A percentile compares a stretch with the other conserved stretches of the same genome.
Evolutionary conservation across 306 rosid genomes (phyloP).

Genomic region (Inga laurina): DNA sequence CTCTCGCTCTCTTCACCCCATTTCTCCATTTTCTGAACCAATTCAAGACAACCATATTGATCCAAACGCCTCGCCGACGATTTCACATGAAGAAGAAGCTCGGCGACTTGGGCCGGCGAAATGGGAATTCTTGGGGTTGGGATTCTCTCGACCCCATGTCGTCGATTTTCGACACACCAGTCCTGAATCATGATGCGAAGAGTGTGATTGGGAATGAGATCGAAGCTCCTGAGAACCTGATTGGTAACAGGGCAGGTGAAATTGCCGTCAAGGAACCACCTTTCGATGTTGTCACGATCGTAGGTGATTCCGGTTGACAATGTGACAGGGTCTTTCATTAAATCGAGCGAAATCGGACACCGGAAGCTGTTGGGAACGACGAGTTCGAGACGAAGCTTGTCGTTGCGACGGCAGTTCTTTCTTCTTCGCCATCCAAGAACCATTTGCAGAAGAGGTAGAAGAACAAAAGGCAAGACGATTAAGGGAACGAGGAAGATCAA

Average conservation of each 20-base stretch:
- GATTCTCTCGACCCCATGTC: conserved; percentile 58
- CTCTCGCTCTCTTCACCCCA: conserved; percentile 64
- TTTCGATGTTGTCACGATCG: conserved; percentile 68
- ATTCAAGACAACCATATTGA: conserved; percentile 45
- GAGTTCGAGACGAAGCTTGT: conserved; percentile 38
- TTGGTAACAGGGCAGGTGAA: conserved; percentile 66
- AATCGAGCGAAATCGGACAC: conserved; percentile 72
- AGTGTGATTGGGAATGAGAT: conserved; percentile 68
- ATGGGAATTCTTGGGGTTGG: conserved; percentile 71
- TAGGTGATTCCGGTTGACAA: conserved; percentile 77
- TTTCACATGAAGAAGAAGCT: conserved; percentile 35
- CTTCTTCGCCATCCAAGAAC: conserved; percentile 65
- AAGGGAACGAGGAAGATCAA: not conserved
- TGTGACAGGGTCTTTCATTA: conserved; percentile 87
- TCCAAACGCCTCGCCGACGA: conserved; percentile 36
- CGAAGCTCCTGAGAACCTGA: conserved; percentile 51
- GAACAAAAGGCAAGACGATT: not conserved
- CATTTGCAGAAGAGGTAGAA: conserved; percentile 34
- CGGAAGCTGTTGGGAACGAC: conserved; percentile 59
- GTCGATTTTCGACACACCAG: conserved; percentile 63
- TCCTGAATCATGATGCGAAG: conserved; percentile 73
- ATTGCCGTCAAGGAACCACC: conserved; percentile 73
- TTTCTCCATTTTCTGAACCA: conserved; percentile 43
- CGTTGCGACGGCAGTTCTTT: conserved; percentile 23
- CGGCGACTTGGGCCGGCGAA: conserved; percentile 42